Evolutionary conservation across 306 rosid genomes (phyloP), one percentile per base, ranked within the genome.

Genomic region (Gastrolobium bilobum): DNA sequence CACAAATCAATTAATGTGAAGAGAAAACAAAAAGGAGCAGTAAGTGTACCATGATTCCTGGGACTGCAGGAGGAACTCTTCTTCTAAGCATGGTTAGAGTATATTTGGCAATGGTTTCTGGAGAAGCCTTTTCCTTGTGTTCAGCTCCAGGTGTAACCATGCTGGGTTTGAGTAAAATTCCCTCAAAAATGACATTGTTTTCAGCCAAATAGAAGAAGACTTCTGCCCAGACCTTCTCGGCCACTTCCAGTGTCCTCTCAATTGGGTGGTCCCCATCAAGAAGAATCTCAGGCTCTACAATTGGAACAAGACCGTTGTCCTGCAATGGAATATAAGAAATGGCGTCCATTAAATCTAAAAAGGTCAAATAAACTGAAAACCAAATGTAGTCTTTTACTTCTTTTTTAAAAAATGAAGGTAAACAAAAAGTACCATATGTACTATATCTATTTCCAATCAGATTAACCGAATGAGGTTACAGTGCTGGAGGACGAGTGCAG

Each of bases 71-170:
- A 81, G 99, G 99, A 79, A 95, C 99, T 86, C 97, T 91, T 81
- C 98, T 91, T 58, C 73, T 91, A 10, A 95, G 99, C 91, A 95
- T 52, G 54, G 90, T 82, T 73, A 95, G 90, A 4, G 99, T 95
- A 79, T 83, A 46, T 68, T 89, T 86, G 71, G 99, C 98, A 73
- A 93, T 81, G 79, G 99, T 87, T 82, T 90, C 94, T 43, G 99
- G 97, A 48, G 96, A 85, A 77, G 99, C 93, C 88, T 76, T 93
- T 65, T 91, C 87, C 87, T 91, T 91, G 91, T 95, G 99, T 60
- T 93, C 99, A 11, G 99, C 99, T 4, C 99, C 98, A 0, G 99
- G 99, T 15, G 99, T 95, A 6, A 95, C 98, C 99, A 95, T 95
- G 90, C 99, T 95, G 31, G 99, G 99, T 88, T 95, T 95, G 71